phyloP scores from a whole-genome alignment of 2,329 filamentous ascomycete species.

The Microcera coccophila region DNA sequence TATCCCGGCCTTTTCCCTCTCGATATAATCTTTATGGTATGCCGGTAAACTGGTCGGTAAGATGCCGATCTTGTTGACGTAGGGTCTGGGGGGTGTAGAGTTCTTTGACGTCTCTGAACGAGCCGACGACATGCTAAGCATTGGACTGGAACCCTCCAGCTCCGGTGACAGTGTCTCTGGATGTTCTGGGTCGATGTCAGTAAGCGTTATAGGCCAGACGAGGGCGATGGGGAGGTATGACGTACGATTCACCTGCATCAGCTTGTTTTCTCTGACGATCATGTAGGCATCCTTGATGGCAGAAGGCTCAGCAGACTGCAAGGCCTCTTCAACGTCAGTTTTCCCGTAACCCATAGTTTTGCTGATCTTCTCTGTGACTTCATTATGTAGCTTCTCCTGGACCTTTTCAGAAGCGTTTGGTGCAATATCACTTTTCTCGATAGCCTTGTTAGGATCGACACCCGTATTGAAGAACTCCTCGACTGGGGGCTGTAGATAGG shows the following conservation, averaged over 20 bases:
- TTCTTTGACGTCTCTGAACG: constrained; percentile 51
- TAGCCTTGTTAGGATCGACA: constrained; percentile 88
- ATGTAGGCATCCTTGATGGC: constrained; percentile 99
- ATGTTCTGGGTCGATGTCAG: constrained; percentile 31
- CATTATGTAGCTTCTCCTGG: constrained; percentile 85
- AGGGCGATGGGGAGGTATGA: constrained; percentile 23
- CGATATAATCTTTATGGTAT: constrained; percentile 88
- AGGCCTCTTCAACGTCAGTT: constrained; percentile 89
- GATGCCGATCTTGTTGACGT: constrained; percentile 84
- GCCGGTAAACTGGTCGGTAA: constrained; percentile 85
- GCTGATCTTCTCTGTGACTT: constrained; percentile 91
- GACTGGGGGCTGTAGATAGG: constrained; percentile 80
- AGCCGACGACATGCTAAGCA: constrained; percentile 52
- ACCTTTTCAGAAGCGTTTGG: constrained; percentile 73
- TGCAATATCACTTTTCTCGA: constrained; percentile 76
- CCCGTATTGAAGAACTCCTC: constrained; percentile 93
- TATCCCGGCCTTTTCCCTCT: constrained; percentile 57
- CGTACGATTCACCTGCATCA: constrained; percentile 93
- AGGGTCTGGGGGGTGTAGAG: constrained; percentile 48
- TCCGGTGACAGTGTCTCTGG: constrained; percentile 34
- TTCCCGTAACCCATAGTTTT: constrained; percentile 98
- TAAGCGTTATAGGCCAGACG: constrained; percentile 21
- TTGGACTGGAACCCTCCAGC: constrained; percentile 43
- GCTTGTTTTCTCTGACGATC: constrained; percentile 94
- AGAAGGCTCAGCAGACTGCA: constrained; percentile 88